phyloP scores from a whole-genome alignment of 352 stramenopile species.

The Paralagenidium karlingii region DNA sequence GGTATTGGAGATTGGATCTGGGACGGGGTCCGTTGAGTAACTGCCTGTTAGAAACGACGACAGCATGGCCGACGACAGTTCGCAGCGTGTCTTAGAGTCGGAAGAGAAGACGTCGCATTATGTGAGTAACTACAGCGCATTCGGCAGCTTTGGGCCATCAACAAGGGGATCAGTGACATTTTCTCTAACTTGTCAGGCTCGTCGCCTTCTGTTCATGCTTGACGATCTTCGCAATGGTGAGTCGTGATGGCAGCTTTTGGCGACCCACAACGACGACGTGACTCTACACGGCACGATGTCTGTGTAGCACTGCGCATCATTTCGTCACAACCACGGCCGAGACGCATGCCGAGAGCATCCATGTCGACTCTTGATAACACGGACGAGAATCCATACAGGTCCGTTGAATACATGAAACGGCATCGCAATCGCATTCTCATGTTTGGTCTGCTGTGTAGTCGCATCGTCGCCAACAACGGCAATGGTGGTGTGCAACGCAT shows the following conservation, averaged over 20 bases:
- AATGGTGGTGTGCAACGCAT: conserved; percentile 21
- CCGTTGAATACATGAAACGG: no score
- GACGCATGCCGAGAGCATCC: conserved; percentile 2
- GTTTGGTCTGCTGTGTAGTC: no score
- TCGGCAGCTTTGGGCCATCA: no score
- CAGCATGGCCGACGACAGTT: no score
- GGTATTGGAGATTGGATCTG: no score
- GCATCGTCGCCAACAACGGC: conserved; percentile 35
- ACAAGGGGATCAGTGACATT: background rate
- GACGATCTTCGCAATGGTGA: background rate
- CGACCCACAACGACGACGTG: conserved; percentile 2
- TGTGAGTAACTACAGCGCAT: no score
- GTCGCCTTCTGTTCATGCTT: background rate
- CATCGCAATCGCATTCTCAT: no score
- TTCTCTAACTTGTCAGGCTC: background rate
- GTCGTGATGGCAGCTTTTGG: background rate
- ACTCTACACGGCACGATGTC: background rate
- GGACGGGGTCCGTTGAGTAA: no score
- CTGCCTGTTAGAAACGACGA: no score
- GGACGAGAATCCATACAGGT: conserved; percentile 14
- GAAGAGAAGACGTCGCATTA: conserved; percentile 9
- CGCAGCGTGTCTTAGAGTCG: conserved; percentile 9
- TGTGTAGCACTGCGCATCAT: conserved; percentile 14
- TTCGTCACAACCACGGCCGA: no score
- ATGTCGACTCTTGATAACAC: conserved; percentile 5